These are phyloP conservation scores for Aureobasidium sp. DNA, from an alignment of 2,329 filamentous ascomycete species.

Conservation along the genomic window DNA sequence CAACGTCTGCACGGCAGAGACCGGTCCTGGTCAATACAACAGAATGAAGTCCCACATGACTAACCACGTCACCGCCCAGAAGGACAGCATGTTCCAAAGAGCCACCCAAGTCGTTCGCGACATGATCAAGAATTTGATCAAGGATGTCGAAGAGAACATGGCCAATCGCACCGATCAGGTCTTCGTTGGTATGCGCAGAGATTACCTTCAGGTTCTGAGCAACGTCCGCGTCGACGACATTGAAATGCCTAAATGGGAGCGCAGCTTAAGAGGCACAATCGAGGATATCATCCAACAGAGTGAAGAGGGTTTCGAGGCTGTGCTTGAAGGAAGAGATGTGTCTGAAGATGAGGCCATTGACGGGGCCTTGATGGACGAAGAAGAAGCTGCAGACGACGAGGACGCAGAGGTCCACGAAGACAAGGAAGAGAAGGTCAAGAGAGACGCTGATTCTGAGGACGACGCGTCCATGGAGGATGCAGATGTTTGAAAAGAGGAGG, in stretches of 20 bases:
- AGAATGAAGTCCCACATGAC: conserved; percentile 50
- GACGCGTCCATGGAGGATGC: neutral
- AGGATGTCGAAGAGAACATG: conserved; percentile 37
- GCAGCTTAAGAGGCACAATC: conserved; percentile 3
- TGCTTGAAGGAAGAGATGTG: neutral
- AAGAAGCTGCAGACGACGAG: neutral
- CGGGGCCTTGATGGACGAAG: neutral
- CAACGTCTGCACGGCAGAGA: conserved; percentile 37
- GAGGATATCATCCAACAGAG: neutral
- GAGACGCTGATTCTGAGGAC: neutral
- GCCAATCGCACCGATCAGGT: conserved; percentile 41
- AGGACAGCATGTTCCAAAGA: conserved; percentile 44
- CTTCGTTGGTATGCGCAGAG: conserved; percentile 29
- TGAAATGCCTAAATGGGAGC: conserved; percentile 12
- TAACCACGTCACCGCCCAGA: conserved; percentile 35
- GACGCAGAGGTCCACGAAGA: neutral
- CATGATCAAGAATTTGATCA: conserved; percentile 37
- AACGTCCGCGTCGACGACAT: conserved; percentile 17
- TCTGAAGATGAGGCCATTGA: neutral
- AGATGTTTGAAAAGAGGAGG: neutral
- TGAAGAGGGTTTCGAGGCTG: neutral
- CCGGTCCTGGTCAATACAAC: conserved; percentile 40
- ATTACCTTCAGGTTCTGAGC: conserved; percentile 34
- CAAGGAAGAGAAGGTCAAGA: neutral
- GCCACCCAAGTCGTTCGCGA: conserved; percentile 38